A percentile compares a stretch with the other conserved stretches of the same genome.
These are phyloP conservation scores for Leptomonas seymouri DNA, from an alignment of 208 protist genomes.

Conservation along the genomic window DNA sequence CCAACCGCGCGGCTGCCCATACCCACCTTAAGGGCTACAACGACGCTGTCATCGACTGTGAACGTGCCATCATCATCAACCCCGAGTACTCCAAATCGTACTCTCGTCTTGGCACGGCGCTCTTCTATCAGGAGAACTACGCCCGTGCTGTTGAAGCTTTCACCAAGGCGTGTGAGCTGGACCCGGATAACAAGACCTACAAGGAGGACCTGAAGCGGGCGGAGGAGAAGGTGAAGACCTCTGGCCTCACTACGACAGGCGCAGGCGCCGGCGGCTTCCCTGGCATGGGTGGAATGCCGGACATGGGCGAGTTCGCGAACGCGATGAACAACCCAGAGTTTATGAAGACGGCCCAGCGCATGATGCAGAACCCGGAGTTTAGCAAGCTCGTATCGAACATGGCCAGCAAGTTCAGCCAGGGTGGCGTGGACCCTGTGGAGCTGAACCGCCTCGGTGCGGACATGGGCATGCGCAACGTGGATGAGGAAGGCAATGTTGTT, in stretches of 20 bases:
- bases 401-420: constrained; percentile 64
- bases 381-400: constrained; percentile 84
- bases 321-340: constrained; percentile 94
- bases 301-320: constrained; percentile 74
- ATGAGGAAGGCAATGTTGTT: constrained; percentile 63
- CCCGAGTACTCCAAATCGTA: constrained; percentile 92
- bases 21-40: constrained; percentile 92
- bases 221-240: constrained; percentile 74
- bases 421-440: constrained; percentile 54
- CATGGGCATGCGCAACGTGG: constrained; percentile 43
- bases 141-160: constrained; percentile 86
- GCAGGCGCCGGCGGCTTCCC: constrained; percentile 41
- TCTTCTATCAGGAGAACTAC: constrained; percentile 93
- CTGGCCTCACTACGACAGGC: constrained; percentile 32
- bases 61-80: constrained; percentile 86
- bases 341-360: constrained; percentile 82
- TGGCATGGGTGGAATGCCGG: constrained; percentile 59
- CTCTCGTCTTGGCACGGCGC: constrained; percentile 86
- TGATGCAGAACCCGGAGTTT: constrained; percentile 94
- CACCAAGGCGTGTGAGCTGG: constrained; percentile 88
- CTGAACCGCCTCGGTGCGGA: constrained; percentile 46
- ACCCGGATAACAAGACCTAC: constrained; percentile 92
- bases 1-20: constrained; percentile 92
- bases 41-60: constrained; percentile 88
- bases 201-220: constrained; percentile 91